phyloP scores from a whole-genome alignment of 768 basidiomycete species.

The Tephrocybe sp. region DNA sequence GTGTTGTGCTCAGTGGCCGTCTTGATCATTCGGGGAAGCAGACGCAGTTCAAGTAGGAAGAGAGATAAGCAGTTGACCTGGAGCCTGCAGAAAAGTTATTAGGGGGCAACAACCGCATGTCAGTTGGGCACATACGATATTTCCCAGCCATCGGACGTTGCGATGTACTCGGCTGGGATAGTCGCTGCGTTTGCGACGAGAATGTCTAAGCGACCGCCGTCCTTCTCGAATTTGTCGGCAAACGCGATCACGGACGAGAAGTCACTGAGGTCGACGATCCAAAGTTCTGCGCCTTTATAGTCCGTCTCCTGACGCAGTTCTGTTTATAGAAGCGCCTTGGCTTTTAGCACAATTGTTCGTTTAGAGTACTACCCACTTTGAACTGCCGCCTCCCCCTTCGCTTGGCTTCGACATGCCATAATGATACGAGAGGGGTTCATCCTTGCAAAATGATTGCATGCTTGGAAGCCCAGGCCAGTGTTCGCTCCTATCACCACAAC shows the following conservation, averaged over 20 bases:
- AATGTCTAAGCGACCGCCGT: slow-evolving; percentile 39
- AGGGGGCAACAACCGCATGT: too few species aligned
- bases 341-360: too few species aligned
- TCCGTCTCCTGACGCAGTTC: slow-evolving; percentile 32
- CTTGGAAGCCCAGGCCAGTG: slow-evolving; percentile 48
- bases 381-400: slow-evolving; percentile 35
- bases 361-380: slow-evolving; percentile 25
- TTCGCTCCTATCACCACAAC: slow-evolving; percentile 53
- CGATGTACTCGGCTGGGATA: slow-evolving; percentile 1
- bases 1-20: slow-evolving; percentile 33
- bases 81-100: slow-evolving; percentile 27
- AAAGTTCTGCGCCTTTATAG: slow-evolving; percentile 33
- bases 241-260: slow-evolving; percentile 43
- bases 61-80: slow-evolving; percentile 48
- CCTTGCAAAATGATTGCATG: slow-evolving; percentile 42
- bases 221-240: slow-evolving; percentile 30
- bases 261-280: slow-evolving; percentile 39
- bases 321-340: slow-evolving; percentile 4
- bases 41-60: slow-evolving; percentile 37
- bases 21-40: slow-evolving; percentile 42
- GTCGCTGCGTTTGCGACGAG: slow-evolving; percentile 47
- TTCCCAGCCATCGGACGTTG: slow-evolving; percentile 48
- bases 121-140: slow-evolving; percentile 27
- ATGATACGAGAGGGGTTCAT: slow-evolving; percentile 43
- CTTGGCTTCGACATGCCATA: slow-evolving; percentile 35